Conservation (phyloP, 2,329 filamentous ascomycete genomes). For the Pseudocercospora musae region DNA sequence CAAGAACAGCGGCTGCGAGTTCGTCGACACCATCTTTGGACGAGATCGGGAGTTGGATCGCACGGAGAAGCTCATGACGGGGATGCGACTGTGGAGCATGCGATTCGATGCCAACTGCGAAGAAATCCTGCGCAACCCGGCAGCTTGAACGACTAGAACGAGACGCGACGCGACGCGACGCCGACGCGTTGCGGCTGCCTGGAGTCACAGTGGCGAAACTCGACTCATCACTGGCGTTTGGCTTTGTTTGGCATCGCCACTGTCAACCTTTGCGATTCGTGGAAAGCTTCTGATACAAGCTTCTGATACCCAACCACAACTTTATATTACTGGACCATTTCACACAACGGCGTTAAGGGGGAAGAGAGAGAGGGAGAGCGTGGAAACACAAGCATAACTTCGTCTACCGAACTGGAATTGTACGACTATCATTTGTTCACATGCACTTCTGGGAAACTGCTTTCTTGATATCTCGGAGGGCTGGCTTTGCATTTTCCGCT, state of each 20-base stretch:
- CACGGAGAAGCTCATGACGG: constrained; percentile 90
- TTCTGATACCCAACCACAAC: constrained; percentile 8
- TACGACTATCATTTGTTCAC: constrained; percentile 6
- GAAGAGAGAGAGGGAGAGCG: not conserved
- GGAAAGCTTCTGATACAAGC: constrained; percentile 9
- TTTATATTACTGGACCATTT: constrained; percentile 1
- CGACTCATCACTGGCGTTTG: not conserved
- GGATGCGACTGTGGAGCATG: constrained; percentile 82
- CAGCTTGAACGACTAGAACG: constrained; percentile 33
- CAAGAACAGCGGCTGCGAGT: constrained; percentile 88
- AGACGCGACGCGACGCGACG: not conserved
- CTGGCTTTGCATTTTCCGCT: not conserved
- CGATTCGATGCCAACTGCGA: constrained; percentile 96
- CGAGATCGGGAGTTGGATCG: constrained; percentile 83
- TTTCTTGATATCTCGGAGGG: constrained; percentile 4
- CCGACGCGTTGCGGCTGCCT: constrained; percentile 21
- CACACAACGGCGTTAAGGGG: constrained; percentile 8
- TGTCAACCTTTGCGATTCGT: constrained; percentile 9
- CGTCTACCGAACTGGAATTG: not conserved
- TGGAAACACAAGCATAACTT: not conserved
- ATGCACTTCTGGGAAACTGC: not conserved
- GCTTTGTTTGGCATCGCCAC: constrained; percentile 7
- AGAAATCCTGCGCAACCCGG: constrained; percentile 67
- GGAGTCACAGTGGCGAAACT: constrained; percentile 18
- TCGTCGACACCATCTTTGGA: constrained; percentile 93